Evolutionary conservation across 1,284 basidiomycete genomes (phyloP).

Genomic region (Pyrrhoderma noxium): DNA sequence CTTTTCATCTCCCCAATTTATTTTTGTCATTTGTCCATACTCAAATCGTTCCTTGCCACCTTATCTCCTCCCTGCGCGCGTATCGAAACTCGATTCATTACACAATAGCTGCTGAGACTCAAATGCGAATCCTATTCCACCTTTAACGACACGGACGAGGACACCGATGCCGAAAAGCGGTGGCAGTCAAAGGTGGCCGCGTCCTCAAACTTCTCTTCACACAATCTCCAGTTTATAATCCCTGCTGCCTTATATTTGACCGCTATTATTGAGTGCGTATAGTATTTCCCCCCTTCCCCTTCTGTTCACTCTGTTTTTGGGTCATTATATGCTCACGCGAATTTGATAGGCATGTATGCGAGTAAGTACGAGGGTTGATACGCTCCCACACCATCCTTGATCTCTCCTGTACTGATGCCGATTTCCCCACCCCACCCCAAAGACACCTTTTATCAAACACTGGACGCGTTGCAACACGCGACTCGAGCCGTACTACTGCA

Average conservation of each 20-base stretch:
- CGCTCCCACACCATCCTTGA: conserved; percentile 14
- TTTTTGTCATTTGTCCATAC: conserved; percentile 1
- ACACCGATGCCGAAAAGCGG: conserved; percentile 52
- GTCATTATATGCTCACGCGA: conserved; percentile 2
- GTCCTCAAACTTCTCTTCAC: conserved; percentile 37
- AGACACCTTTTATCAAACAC: conserved; percentile 82
- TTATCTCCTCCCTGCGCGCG: conserved; percentile 2
- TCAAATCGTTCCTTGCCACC: background rate
- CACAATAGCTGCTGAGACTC: conserved; percentile 57
- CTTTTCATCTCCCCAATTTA: background rate
- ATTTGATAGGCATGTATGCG: conserved; percentile 63
- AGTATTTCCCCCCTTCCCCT: conserved; percentile 16
- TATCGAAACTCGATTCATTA: background rate
- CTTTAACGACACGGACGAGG: conserved; percentile 74
- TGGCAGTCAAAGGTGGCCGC: conserved; percentile 51
- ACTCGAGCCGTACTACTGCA: conserved; percentile 72
- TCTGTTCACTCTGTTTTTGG: no score
- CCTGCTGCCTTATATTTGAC: conserved; percentile 85
- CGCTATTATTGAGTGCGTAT: conserved; percentile 88
- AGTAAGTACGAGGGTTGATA: conserved; percentile 45
- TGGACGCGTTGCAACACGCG: conserved; percentile 74
- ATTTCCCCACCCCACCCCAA: no score
- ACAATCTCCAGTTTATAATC: conserved; percentile 54
- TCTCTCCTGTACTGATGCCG: conserved; percentile 2
- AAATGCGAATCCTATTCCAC: conserved; percentile 83